Evolutionary conservation across 2,329 filamentous ascomycete genomes (phyloP), one percentile per base, ranked within the genome.

Genomic region (Colletotrichum sp.): DNA sequence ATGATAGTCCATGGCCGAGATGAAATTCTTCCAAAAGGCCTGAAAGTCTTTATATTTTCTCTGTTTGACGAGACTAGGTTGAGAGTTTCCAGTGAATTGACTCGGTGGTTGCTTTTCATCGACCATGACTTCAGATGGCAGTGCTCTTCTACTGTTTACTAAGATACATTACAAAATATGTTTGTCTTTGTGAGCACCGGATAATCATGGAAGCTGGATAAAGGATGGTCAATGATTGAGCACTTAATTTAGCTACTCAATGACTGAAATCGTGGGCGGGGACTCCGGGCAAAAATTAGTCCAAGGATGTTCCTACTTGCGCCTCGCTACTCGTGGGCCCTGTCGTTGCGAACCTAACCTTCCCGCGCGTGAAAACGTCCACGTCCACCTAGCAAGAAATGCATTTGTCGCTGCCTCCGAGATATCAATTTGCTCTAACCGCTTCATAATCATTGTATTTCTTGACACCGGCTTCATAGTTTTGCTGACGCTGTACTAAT

Each of bases 101-200:
- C 44, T 10, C n/a, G 3, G 44, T 52, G 44, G 44, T 21, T 16
- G 6, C 59, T 52, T 72, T 18, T 68, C 26, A 34, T 13, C 32
- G 26, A 34, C 32, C 59, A n/a, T 21, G 59, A 8, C 24, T 44
- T 9, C 62, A 13, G 21, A 36, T 49, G 68, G 57, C n/a, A 39
- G 24, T 28, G 68, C 57, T 28, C 12, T 39, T 34, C 16, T 24
- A 32, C 12, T 44, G 24, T 64, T 74, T 71, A 71, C 66, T 74
- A 70, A 74, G 66, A 63, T 8, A 44, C 44, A 26, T n/a, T 36
- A 21, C 24, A 28, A 44, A 15, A 28, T 44, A 18, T 16, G 9
- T 18, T 30, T 6, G 26, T 16, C 26, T 15, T 39, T 32, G 26
- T 65, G 57, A 26, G 67, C 32, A 30, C 36, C 32, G 26, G 44